Conservation (phyloP, 176 grass and related monocot species). For the Areca catechu region DNA sequence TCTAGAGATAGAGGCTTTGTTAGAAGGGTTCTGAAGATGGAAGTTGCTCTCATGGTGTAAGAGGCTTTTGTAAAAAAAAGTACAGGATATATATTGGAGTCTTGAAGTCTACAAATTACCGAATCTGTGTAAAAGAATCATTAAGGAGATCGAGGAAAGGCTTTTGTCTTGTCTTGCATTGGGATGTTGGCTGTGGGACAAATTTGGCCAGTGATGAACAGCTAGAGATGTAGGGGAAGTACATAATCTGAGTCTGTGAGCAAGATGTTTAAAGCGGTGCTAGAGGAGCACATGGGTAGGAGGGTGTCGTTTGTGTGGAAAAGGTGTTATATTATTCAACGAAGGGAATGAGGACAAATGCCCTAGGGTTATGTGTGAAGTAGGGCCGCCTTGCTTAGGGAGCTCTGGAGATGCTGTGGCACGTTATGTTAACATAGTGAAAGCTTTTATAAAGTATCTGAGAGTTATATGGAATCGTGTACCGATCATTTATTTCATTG, state of each 20-base stretch:
- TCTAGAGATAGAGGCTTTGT: neutral
- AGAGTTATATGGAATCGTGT: constrained; percentile 5
- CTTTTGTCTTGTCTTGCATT: constrained; percentile 2
- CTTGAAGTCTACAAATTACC: no score
- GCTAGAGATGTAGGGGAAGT: constrained; percentile 5
- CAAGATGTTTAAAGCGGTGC: neutral
- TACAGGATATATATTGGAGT: no score
- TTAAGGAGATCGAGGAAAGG: neutral
- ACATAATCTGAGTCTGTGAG: neutral
- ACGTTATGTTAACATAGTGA: neutral
- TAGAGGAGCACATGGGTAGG: constrained; percentile 3
- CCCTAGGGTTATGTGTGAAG: no score
- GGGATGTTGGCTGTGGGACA: constrained; percentile 1
- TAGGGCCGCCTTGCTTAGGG: no score
- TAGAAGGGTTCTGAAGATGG: neutral
- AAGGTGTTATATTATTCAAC: no score
- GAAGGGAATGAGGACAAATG: no score
- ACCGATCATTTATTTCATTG: neutral
- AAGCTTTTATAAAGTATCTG: neutral
- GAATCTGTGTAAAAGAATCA: no score
- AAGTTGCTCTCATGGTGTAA: constrained; percentile 2
- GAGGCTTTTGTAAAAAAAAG: neutral
- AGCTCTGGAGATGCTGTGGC: neutral
- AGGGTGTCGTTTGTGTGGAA: no score
- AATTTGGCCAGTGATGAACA: neutral